phyloP scores from a whole-genome alignment of 192 early-diverging fungal genomes.

The Obelidium mucronatum region DNA sequence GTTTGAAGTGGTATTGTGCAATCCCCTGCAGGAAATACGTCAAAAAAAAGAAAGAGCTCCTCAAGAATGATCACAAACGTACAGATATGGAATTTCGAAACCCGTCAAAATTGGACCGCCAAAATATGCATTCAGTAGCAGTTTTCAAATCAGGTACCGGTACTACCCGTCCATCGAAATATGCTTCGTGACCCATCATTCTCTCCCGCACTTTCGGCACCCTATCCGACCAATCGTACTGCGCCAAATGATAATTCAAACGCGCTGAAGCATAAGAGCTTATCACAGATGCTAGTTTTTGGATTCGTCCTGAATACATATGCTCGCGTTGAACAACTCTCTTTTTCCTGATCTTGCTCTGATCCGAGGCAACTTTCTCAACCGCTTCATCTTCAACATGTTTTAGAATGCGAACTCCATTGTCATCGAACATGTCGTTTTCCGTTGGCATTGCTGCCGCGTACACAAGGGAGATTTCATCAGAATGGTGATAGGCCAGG shows the following conservation, averaged over 20 bases:
- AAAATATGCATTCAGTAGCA: constrained; percentile 57
- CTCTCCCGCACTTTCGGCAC: constrained; percentile 11
- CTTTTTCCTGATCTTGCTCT: not conserved
- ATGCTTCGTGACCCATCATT: constrained; percentile 46
- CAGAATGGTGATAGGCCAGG: constrained; percentile 54
- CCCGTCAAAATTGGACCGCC: constrained; percentile 65
- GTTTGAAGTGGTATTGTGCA: constrained; percentile 42
- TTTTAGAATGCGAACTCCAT: not conserved
- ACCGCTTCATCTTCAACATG: not conserved
- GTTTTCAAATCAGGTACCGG: constrained; percentile 32
- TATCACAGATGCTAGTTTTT: constrained; percentile 58
- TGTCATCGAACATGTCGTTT: constrained; percentile 5
- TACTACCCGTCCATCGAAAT: constrained; percentile 60
- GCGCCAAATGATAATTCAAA: constrained; percentile 55
- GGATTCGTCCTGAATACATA: constrained; percentile 56
- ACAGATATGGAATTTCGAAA: constrained; percentile 55
- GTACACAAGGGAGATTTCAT: constrained; percentile 66
- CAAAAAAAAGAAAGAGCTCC: not conserved
- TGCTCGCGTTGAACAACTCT: constrained; percentile 33
- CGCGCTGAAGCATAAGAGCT: constrained; percentile 57
- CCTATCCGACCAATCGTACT: constrained; percentile 38
- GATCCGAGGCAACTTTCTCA: not conserved
- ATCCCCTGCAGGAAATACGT: constrained; percentile 29
- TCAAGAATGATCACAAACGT: not conserved
- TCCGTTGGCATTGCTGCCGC: constrained; percentile 35